phyloP scores from a whole-genome alignment of 257 asterid species.

The Eustoma russellianum region DNA sequence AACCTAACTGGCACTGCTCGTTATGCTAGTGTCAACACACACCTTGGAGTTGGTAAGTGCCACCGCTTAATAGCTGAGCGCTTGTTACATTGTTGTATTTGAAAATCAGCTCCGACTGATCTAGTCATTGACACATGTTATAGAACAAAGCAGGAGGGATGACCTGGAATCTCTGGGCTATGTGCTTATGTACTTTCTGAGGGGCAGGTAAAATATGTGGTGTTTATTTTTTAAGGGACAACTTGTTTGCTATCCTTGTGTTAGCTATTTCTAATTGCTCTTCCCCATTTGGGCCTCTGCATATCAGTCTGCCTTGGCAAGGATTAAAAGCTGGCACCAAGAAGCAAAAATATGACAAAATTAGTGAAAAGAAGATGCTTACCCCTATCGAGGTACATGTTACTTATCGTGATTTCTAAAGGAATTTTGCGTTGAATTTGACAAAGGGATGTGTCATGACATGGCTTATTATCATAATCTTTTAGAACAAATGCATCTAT shows the following conservation, averaged over 20 bases:
- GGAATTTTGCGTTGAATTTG: too few relatives aligned
- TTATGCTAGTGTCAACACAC: constrained; percentile 93
- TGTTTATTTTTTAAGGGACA: neutral
- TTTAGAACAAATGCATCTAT: too few relatives aligned
- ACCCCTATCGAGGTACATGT: constrained; percentile 83
- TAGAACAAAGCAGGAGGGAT: constrained; percentile 98
- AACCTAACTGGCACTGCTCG: constrained; percentile 95
- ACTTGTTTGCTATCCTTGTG: constrained; percentile 1
- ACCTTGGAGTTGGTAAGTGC: constrained; percentile 83
- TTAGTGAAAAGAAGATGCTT: constrained; percentile 91
- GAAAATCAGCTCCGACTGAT: neutral
- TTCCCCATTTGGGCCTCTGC: neutral
- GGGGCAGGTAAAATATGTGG: constrained; percentile 66
- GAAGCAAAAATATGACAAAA: constrained; percentile 93
- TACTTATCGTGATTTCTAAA: constrained; percentile 4
- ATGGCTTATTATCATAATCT: too few relatives aligned
- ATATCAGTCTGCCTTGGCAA: constrained; percentile 90
- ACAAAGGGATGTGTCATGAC: neutral
- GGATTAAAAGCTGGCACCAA: constrained; percentile 94
- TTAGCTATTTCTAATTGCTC: constrained; percentile 12
- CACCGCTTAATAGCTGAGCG: constrained; percentile 4
- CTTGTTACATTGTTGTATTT: constrained; percentile 5
- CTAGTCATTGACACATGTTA: constrained; percentile 8
- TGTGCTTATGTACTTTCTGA: constrained; percentile 92
- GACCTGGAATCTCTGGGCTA: constrained; percentile 97